These are phyloP conservation scores for Garcia nutans DNA, from an alignment of 345 rosid genomes.

Conservation along the genomic window DNA sequence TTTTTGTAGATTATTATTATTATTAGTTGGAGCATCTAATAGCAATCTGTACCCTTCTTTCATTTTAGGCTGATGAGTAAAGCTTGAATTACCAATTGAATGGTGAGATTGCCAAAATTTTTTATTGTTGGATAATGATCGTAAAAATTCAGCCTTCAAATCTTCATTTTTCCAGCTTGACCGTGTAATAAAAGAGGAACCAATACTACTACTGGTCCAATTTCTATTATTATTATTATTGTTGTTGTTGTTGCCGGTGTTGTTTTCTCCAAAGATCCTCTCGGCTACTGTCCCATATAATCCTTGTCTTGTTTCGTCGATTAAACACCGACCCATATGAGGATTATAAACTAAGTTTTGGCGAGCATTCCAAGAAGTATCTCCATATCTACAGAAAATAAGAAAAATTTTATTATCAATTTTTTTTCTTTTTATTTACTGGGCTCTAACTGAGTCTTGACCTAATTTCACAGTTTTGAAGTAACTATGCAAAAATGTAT, in stretches of 20 bases:
- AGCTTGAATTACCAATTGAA: constrained; percentile 8
- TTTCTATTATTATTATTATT: constrained; percentile 3
- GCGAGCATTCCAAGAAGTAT: constrained; percentile 54
- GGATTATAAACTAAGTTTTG: constrained; percentile 30
- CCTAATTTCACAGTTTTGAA: too few species aligned
- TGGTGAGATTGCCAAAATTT: constrained; percentile 19
- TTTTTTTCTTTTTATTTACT: too few species aligned
- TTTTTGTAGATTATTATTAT: not conserved
- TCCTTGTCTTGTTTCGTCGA: constrained; percentile 37
- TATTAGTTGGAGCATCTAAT: too few species aligned
- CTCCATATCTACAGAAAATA: constrained; percentile 46
- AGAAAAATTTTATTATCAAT: not conserved
- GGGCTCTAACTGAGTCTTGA: too few species aligned
- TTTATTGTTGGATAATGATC: constrained; percentile 4
- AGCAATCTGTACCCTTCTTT: not conserved
- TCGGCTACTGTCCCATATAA: constrained; percentile 32
- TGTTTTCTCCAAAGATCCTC: constrained; percentile 32
- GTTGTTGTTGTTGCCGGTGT: constrained; percentile 23
- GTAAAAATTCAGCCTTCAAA: constrained; percentile 10
- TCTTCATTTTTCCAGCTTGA: constrained; percentile 26
- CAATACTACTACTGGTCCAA: too few species aligned
- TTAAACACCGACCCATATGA: constrained; percentile 35
- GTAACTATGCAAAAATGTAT: too few species aligned
- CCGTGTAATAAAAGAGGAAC: constrained; percentile 17
- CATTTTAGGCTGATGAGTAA: constrained; percentile 11